Conservation (phyloP, 371 early-diverging fungal genomes). For the Mucor irregularis region DNA sequence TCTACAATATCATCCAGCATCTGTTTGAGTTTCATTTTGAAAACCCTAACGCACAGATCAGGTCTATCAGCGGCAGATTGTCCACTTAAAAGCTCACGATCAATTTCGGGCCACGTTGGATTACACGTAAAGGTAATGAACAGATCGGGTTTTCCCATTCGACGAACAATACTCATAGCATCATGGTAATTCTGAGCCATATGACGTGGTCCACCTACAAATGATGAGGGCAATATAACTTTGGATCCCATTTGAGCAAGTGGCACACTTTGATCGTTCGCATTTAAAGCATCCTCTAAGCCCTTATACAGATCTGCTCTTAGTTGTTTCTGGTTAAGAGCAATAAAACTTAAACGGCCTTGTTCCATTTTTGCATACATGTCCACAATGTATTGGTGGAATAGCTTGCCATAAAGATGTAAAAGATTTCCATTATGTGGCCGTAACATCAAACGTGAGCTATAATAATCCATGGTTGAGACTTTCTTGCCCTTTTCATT, state of each 20-base stretch:
- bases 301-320: not conserved
- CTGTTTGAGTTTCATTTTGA: conserved; percentile 22
- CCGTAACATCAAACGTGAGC: not conserved
- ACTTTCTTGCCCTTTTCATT: not conserved
- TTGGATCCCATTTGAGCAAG: not conserved
- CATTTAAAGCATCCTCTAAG: not conserved
- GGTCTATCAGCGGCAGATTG: conserved; percentile 17
- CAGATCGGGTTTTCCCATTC: conserved; percentile 25
- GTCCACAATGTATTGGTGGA: conserved; percentile 4
- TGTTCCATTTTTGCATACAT: conserved; percentile 3
- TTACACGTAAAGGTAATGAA: conserved; percentile 44
- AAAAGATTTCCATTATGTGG: not conserved
- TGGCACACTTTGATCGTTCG: too few relatives aligned
- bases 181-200: conserved; percentile 35
- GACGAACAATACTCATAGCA: conserved; percentile 24
- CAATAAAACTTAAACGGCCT: not conserved
- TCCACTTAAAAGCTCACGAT: conserved; percentile 4
- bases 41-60: conserved; percentile 22
- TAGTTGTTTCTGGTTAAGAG: not conserved
- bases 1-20: conserved; percentile 26
- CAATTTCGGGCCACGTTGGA: conserved; percentile 32
- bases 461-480: not conserved
- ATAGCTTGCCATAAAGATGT: not conserved
- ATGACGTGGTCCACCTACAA: conserved; percentile 27
- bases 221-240: conserved; percentile 13